Evolutionary conservation across 2,329 filamentous ascomycete species (phyloP), one percentile per base, ranked within the genome.

Genomic region (Diaporthe sp.): DNA sequence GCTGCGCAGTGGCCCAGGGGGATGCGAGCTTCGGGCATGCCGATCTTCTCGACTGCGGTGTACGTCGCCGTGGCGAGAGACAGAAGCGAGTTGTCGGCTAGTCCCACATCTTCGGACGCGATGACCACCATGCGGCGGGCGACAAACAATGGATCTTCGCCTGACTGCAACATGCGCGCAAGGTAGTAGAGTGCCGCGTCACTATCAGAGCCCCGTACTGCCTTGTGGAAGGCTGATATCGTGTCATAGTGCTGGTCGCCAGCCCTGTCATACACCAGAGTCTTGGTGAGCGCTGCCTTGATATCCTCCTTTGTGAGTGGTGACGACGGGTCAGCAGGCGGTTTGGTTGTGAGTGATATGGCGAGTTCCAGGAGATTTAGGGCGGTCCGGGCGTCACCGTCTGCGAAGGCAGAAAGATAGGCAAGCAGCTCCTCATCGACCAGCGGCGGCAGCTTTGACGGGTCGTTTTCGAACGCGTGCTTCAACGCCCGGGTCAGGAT

Each of bases 201-300:
- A 0, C 96, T 84, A 80, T 98, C 93, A 72, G 92, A 93, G 54
- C 97, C 97, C 60, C 97, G 93, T 13, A 98, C 92, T 3, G 95
- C 95, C 81, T 99, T 99, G 88, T 98, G 97, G 79, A 98, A 97
- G 40, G 97, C 97, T 0, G 95, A 97, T 80, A 99, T 98, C 71
- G 94, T 97, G 82, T 99, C 96, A 86, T 98, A 99, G 85, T 98
- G 97, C 82, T 98, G 95, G 83, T 99, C 97, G 70, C 97, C 96
- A 0, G 94, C 94, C 72, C 97, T 92, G 83, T 99, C 97, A 84
- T 98, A 98, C 19, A 98, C 95, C 2, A 98, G 87, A 0, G 96
- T 98, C 81, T 96, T 96, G 3, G 96, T 98, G 13, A 99, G 88
- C 3, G 94, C 90, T 1, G 91, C 87, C 81, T 98, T 98, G 81